These are phyloP conservation scores for Crithidia acanthocephali DNA, from an alignment of 208 protist genomes.

Conservation along the genomic window DNA sequence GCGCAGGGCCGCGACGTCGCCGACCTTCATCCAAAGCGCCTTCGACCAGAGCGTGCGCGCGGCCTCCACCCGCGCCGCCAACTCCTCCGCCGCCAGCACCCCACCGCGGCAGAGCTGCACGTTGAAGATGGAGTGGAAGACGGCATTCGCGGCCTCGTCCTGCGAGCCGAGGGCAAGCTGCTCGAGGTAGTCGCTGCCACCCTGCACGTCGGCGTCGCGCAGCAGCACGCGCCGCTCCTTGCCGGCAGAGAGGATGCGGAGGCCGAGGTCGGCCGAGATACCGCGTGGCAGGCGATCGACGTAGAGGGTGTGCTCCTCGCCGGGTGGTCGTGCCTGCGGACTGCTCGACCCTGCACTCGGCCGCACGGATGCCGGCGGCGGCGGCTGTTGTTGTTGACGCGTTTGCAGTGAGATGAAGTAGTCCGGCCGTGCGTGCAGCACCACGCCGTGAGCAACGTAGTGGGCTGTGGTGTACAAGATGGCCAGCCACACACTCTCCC, in stretches of 20 bases:
- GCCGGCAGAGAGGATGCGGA: conserved; percentile 69
- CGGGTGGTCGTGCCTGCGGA: background rate
- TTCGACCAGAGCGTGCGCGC: conserved; percentile 75
- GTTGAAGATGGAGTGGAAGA: conserved; percentile 81
- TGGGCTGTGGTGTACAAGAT: conserved; percentile 85
- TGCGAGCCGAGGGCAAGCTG: conserved; percentile 74
- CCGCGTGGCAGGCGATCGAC: conserved; percentile 65
- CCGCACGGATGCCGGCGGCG: background rate
- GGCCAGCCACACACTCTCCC: conserved; percentile 75
- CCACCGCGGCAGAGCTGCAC: conserved; percentile 65
- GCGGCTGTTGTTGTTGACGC: background rate
- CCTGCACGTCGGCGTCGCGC: conserved; percentile 30
- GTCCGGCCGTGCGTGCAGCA: conserved; percentile 75
- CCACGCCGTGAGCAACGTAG: conserved; percentile 86
- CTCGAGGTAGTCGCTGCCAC: conserved; percentile 66
- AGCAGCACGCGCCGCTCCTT: conserved; percentile 75
- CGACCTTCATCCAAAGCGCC: conserved; percentile 76
- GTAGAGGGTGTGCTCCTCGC: conserved; percentile 65
- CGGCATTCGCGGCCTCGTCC: conserved; percentile 76
- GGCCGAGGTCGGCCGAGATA: conserved; percentile 63
- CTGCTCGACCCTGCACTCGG: conserved; percentile 2
- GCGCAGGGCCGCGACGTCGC: conserved; percentile 33
- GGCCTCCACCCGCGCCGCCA: conserved; percentile 73
- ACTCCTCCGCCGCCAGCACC: conserved; percentile 60
- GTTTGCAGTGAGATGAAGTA: conserved; percentile 69